phyloP scores from a whole-genome alignment of 2,329 filamentous ascomycete species.

The Colletotrichum lini region DNA sequence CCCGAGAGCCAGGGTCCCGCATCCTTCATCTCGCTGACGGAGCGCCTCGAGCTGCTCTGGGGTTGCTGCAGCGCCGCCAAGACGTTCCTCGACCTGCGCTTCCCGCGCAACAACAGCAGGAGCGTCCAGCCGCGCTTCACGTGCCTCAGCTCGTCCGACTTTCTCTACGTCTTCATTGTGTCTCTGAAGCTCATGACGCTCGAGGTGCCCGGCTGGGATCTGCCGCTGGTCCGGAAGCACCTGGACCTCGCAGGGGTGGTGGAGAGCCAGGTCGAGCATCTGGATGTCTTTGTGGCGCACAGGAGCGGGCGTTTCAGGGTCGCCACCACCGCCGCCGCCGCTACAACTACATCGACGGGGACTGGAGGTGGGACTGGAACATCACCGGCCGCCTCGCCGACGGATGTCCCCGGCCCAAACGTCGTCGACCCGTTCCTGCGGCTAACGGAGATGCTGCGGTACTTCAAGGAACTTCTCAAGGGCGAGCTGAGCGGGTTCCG shows the following conservation, averaged over 20 bases:
- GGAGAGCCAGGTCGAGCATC: conserved; percentile 49
- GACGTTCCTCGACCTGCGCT: conserved; percentile 57
- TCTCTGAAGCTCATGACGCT: conserved; percentile 63
- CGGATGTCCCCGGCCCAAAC: conserved; percentile 23
- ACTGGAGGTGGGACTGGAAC: neutral
- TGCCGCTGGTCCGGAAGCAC: conserved; percentile 53
- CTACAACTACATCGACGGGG: too few relatives aligned
- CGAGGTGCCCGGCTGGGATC: conserved; percentile 62
- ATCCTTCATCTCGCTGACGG: conserved; percentile 51
- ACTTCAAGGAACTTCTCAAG: conserved; percentile 42
- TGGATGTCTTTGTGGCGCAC: conserved; percentile 47
- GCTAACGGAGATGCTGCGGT: conserved; percentile 42
- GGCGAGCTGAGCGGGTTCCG: conserved; percentile 31
- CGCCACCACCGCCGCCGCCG: neutral
- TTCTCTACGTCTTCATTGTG: conserved; percentile 62
- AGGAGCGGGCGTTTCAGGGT: conserved; percentile 41
- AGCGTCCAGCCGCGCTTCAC: conserved; percentile 57
- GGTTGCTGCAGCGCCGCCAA: conserved; percentile 58
- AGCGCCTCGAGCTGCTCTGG: conserved; percentile 63
- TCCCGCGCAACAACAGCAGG: conserved; percentile 41
- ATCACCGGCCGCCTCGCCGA: neutral
- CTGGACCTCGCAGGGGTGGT: conserved; percentile 53
- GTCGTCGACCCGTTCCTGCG: conserved; percentile 42
- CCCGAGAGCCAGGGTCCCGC: conserved; percentile 54
- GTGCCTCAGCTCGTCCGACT: conserved; percentile 62